Evolutionary conservation across 257 asterid genomes (phyloP).

Genomic region (Solanum commersonii): DNA sequence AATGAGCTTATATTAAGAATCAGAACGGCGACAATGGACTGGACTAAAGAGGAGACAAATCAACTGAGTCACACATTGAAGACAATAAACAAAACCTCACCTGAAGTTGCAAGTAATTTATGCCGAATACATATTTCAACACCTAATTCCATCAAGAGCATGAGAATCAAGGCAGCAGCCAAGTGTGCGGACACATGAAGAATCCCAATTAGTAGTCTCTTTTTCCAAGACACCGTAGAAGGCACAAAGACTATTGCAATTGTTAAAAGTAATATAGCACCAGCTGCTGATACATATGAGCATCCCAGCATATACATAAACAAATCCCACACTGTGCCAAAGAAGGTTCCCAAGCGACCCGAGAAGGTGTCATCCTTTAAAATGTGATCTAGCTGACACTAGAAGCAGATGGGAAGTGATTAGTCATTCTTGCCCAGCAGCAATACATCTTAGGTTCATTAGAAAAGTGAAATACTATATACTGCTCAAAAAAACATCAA

Average conservation of each 20-base stretch:
- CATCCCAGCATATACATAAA: slow-evolving; percentile 62
- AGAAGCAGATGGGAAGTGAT: slow-evolving; percentile 19
- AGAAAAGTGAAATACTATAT: neutral
- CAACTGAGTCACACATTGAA: neutral
- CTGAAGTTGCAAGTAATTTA: slow-evolving; percentile 79
- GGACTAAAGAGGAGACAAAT: neutral
- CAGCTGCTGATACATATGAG: slow-evolving; percentile 71
- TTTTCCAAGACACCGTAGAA: slow-evolving; percentile 69
- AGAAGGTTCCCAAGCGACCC: slow-evolving; percentile 79
- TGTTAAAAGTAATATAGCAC: slow-evolving; percentile 61
- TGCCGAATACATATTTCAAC: slow-evolving; percentile 85
- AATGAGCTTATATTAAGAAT: neutral
- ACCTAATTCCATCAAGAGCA: slow-evolving; percentile 90
- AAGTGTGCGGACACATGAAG: slow-evolving; percentile 93
- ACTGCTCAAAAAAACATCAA: neutral
- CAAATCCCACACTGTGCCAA: slow-evolving; percentile 77
- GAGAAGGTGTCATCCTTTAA: slow-evolving; percentile 72
- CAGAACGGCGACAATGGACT: neutral
- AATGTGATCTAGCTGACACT: slow-evolving; percentile 94
- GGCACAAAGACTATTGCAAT: slow-evolving; percentile 80
- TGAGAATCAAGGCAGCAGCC: slow-evolving; percentile 83
- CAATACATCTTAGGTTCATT: neutral
- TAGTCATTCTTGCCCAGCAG: slow-evolving; percentile 7
- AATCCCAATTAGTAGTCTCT: slow-evolving; percentile 55
- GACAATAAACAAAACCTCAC: slow-evolving; percentile 18